phyloP scores from a whole-genome alignment of 2,329 filamentous ascomycete species.

The Pseudogymnoascus sp. region DNA sequence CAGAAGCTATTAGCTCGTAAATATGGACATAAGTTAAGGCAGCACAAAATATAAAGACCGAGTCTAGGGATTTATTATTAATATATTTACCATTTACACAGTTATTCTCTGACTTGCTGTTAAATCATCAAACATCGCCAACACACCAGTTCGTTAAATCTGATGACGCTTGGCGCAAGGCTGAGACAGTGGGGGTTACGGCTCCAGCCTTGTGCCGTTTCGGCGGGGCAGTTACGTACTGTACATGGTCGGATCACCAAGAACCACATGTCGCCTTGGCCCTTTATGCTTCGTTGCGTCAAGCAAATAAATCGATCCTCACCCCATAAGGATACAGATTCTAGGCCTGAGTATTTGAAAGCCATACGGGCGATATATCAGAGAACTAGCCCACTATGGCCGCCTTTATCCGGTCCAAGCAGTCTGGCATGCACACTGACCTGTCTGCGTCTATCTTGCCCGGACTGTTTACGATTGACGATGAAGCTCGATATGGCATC shows the following conservation, averaged over 20 bases:
- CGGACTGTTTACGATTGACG: conserved; percentile 75
- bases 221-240: conserved; percentile 8
- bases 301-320: not conserved
- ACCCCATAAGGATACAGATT: not conserved
- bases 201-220: not conserved
- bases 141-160: not conserved
- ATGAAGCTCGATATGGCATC: conserved; percentile 77
- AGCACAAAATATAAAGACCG: not conserved
- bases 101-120: not conserved
- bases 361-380: not conserved
- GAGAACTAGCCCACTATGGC: conserved; percentile 54
- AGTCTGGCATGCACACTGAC: conserved; percentile 87
- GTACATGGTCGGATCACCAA: not conserved
- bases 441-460: conserved; percentile 74
- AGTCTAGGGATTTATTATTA: not conserved
- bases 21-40: too few relatives aligned
- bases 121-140: not conserved
- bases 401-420: conserved; percentile 83
- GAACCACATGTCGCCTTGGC: conserved; percentile 8
- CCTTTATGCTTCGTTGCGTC: conserved; percentile 6
- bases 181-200: not conserved
- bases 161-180: conserved; percentile 4
- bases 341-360: not conserved
- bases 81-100: not conserved
- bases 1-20: not conserved